These are phyloP conservation scores for Lentinula novae-zelandiae DNA, from an alignment of 1,284 basidiomycete species.

Conservation along the genomic window DNA sequence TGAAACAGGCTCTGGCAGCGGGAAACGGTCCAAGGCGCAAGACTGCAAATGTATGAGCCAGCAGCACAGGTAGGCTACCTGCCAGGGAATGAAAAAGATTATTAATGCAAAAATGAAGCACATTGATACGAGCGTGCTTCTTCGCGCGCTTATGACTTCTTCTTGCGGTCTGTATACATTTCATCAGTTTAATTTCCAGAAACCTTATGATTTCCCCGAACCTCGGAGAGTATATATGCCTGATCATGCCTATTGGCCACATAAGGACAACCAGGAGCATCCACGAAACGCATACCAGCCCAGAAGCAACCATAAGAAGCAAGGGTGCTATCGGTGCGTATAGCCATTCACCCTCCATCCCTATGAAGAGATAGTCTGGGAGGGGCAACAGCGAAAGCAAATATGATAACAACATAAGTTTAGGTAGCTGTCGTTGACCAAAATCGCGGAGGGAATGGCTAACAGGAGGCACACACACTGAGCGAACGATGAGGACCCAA, in stretches of 20 bases:
- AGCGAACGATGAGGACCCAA: constrained; percentile 9
- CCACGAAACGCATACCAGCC: constrained; percentile 61
- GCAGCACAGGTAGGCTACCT: constrained; percentile 83
- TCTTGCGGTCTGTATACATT: constrained; percentile 2
- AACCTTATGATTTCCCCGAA: constrained; percentile 22
- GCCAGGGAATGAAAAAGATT: constrained; percentile 80
- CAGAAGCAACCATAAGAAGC: constrained; percentile 51
- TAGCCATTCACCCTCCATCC: constrained; percentile 47
- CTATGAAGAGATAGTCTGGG: constrained; percentile 50
- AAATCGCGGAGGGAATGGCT: constrained; percentile 43
- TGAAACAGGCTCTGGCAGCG: constrained; percentile 7
- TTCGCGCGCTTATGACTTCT: constrained; percentile 33
- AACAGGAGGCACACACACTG: constrained; percentile 45
- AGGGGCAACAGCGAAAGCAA: constrained; percentile 54
- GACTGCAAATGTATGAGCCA: constrained; percentile 74
- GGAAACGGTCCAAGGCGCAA: constrained; percentile 37
- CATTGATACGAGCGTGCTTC: constrained; percentile 56
- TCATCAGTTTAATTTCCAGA: background rate
- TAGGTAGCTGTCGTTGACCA: constrained; percentile 34
- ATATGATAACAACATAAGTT: constrained; percentile 40
- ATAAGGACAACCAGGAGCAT: constrained; percentile 41
- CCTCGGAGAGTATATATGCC: constrained; percentile 35
- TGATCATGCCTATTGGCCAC: constrained; percentile 36
- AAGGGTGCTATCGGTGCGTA: constrained; percentile 52
- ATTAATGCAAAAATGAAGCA: constrained; percentile 61